Percentiles rank a stretch among this genome's conserved stretches.
These are phyloP conservation scores for Mollisiaceae sp. DNA, from an alignment of 2,329 filamentous ascomycete species.

Conservation along the genomic window DNA sequence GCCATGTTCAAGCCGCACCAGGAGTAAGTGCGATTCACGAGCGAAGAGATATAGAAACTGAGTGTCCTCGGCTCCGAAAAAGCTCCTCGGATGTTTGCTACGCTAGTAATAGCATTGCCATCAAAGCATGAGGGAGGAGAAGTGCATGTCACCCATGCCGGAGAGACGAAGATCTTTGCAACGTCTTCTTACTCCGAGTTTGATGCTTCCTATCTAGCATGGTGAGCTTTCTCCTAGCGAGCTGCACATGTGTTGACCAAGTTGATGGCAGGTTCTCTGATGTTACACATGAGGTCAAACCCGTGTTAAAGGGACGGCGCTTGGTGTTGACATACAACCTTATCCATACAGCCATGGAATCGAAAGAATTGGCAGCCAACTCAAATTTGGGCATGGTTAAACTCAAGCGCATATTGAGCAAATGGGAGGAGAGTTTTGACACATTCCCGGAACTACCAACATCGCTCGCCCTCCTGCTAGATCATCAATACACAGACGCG, in stretches of 20 bases:
- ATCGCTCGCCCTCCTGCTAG: conserved; percentile 15
- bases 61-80: conserved; percentile 47
- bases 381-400: conserved; percentile 10
- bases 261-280: conserved; percentile 53
- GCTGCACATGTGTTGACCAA: neutral
- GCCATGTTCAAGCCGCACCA: conserved; percentile 54
- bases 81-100: conserved; percentile 55
- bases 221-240: conserved; percentile 25
- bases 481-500: conserved; percentile 27
- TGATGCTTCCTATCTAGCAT: conserved; percentile 43
- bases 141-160: conserved; percentile 48
- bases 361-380: conserved; percentile 18
- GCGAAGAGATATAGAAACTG: neutral
- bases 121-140: conserved; percentile 55
- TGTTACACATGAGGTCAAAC: conserved; percentile 56
- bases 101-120: conserved; percentile 54
- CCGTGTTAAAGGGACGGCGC: conserved; percentile 53
- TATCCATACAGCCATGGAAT: conserved; percentile 37
- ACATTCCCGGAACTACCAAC: neutral
- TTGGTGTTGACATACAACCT: conserved; percentile 61
- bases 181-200: conserved; percentile 43
- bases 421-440: conserved; percentile 20
- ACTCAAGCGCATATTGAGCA: conserved; percentile 17
- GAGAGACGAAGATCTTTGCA: conserved; percentile 41
- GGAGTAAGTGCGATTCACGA: conserved; percentile 39